Percentiles rank a stretch among this genome's conserved stretches.
Evolutionary conservation across 2,329 filamentous ascomycete species (phyloP).

Genomic region (Seiridium unicorne): DNA sequence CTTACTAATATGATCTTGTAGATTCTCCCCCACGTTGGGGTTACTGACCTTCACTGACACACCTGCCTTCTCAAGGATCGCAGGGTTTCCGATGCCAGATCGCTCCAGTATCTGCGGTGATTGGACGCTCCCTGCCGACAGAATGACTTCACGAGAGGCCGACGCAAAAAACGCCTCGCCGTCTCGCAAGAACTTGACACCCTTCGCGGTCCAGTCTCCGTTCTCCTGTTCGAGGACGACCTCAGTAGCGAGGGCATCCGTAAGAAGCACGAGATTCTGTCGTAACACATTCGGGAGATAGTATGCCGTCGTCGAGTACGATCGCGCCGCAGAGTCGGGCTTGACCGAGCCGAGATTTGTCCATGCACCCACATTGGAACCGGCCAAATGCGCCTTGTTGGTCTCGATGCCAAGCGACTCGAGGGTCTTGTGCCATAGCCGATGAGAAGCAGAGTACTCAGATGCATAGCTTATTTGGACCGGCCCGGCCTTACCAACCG

Average conservation of each 20-base stretch:
- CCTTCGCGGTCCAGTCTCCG: constrained; percentile 28
- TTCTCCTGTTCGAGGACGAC: constrained; percentile 37
- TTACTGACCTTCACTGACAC: constrained; percentile 42
- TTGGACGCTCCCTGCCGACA: constrained; percentile 56
- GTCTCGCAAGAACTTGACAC: constrained; percentile 39
- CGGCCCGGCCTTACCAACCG: constrained; percentile 43
- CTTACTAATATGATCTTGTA: constrained; percentile 41
- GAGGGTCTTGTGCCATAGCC: constrained; percentile 42
- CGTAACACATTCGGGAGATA: constrained; percentile 33
- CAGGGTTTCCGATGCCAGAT: constrained; percentile 54
- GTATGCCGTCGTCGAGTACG: constrained; percentile 40
- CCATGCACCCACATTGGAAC: constrained; percentile 39
- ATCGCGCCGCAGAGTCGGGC: constrained; percentile 29
- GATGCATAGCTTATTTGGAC: constrained; percentile 45
- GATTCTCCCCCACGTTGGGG: constrained; percentile 44
- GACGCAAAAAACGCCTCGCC: constrained; percentile 32
- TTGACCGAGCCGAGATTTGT: constrained; percentile 33
- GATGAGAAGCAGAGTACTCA: constrained; percentile 38
- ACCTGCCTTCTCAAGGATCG: constrained; percentile 37
- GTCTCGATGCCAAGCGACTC: constrained; percentile 33
- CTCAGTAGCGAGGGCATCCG: constrained; percentile 42
- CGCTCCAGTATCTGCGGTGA: constrained; percentile 60
- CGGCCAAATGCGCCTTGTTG: constrained; percentile 33
- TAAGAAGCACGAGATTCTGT: constrained; percentile 45
- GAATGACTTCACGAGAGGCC: constrained; percentile 48